These are phyloP conservation scores for Plantago elongata DNA, from an alignment of 257 asterid species.

Conservation along the genomic window DNA sequence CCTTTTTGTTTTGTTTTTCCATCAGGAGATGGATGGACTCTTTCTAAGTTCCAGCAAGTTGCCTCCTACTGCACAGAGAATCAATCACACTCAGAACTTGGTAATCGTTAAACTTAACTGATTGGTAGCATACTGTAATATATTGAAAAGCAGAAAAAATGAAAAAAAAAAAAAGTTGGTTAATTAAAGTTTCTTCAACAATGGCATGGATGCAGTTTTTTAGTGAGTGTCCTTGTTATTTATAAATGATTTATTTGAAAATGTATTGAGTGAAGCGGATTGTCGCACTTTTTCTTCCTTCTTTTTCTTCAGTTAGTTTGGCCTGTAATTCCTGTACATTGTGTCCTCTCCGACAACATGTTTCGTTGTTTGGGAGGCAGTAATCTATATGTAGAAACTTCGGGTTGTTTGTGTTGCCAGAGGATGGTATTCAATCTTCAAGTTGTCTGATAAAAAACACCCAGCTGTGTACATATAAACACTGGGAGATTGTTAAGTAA, in stretches of 20 bases:
- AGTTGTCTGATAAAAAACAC: not conserved
- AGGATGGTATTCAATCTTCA: constrained; percentile 5
- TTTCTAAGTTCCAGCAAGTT: constrained; percentile 43
- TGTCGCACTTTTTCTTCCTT: constrained; percentile 13
- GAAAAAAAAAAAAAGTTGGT: constrained; percentile 4
- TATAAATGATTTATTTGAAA: constrained; percentile 30
- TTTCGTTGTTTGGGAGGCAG: constrained; percentile 15
- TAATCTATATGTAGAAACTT: constrained; percentile 8
- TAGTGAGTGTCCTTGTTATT: constrained; percentile 65
- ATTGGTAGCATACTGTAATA: constrained; percentile 40
- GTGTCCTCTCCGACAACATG: not conserved
- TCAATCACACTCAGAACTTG: constrained; percentile 33
- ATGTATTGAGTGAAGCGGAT: constrained; percentile 35
- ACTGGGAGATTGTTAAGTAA: not conserved
- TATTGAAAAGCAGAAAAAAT: constrained; percentile 22
- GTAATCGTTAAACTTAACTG: constrained; percentile 24
- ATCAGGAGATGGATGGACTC: constrained; percentile 50
- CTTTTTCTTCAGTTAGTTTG: constrained; percentile 23
- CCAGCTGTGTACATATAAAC: constrained; percentile 5
- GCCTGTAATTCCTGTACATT: constrained; percentile 25
- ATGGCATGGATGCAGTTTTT: constrained; percentile 80
- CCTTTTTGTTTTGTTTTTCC: constrained; percentile 6
- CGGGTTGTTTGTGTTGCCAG: constrained; percentile 2
- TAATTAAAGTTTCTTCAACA: constrained; percentile 34
- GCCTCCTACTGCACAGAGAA: constrained; percentile 40